Conservation (phyloP, 441 rosid genomes). For the Erysimum cheiri region DNA sequence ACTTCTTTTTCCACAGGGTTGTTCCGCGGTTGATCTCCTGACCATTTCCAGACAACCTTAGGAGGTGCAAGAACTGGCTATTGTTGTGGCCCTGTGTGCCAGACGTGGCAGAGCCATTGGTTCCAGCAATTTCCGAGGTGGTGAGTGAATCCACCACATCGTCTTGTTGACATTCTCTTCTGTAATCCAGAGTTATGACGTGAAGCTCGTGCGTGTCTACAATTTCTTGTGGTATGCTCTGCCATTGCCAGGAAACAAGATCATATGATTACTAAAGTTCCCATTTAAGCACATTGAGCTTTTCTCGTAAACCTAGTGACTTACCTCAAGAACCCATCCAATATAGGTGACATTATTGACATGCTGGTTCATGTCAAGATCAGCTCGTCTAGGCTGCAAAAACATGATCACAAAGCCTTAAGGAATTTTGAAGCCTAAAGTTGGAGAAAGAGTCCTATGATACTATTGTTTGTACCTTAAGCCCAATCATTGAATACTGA, state of each 20-base stretch:
- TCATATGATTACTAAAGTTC: conserved; percentile 15
- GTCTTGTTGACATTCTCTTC: conserved; percentile 91
- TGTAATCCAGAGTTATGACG: conserved; percentile 82
- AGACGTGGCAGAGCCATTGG: conserved; percentile 62
- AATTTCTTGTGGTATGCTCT: conserved; percentile 95
- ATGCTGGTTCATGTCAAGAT: conserved; percentile 98
- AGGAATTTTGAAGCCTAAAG: conserved; percentile 1
- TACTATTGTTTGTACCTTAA: conserved; percentile 57
- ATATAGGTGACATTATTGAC: conserved; percentile 91
- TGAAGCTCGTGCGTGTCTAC: conserved; percentile 88
- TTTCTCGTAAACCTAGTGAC: conserved; percentile 27
- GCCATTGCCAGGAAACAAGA: conserved; percentile 36
- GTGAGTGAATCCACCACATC: conserved; percentile 91
- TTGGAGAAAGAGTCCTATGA: conserved; percentile 17
- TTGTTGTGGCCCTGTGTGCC: conserved; percentile 39
- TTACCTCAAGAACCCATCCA: conserved; percentile 97
- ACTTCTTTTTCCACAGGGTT: conserved; percentile 86
- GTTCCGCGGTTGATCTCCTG: conserved; percentile 90
- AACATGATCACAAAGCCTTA: conserved; percentile 22
- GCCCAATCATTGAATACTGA: conserved; percentile 74
- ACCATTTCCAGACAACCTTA: conserved; percentile 73
- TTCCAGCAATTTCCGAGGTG: conserved; percentile 51
- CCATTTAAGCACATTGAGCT: conserved; percentile 1
- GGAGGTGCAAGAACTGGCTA: conserved; percentile 69
- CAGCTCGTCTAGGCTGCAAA: conserved; percentile 91